These are phyloP conservation scores for Endoconidiophora laricicola DNA, from an alignment of 2,329 filamentous ascomycete genomes.

Conservation along the genomic window DNA sequence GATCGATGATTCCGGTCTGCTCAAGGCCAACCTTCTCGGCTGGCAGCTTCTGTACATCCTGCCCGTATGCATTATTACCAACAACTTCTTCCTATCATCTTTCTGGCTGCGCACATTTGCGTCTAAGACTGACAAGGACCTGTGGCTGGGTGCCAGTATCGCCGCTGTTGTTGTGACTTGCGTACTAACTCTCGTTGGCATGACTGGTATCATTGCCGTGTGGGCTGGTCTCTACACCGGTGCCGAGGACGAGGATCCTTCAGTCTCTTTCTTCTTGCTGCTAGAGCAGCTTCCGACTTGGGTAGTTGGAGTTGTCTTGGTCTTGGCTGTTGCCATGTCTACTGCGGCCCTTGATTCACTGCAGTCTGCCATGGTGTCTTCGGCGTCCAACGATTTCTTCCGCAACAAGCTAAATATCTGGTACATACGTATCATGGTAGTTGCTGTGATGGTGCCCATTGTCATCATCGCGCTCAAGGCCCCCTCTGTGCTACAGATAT, in stretches of 20 bases:
- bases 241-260: constrained; percentile 39
- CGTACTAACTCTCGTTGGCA: constrained; percentile 57
- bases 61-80: constrained; percentile 63
- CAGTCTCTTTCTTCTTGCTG: constrained; percentile 59
- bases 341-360: constrained; percentile 67
- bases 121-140: constrained; percentile 60
- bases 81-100: constrained; percentile 72
- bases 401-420: constrained; percentile 64
- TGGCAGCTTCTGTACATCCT: constrained; percentile 81
- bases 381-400: constrained; percentile 70
- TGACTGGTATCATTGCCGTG: constrained; percentile 55
- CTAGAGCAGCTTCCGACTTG: constrained; percentile 56
- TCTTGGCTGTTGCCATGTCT: constrained; percentile 64
- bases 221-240: constrained; percentile 60
- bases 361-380: constrained; percentile 73
- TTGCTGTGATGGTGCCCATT: constrained; percentile 57
- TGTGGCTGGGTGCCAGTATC: constrained; percentile 56
- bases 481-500: constrained; percentile 63
- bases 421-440: constrained; percentile 51
- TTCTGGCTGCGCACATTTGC: constrained; percentile 78
- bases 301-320: constrained; percentile 67
- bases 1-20: constrained; percentile 50
- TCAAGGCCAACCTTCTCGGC: constrained; percentile 53
- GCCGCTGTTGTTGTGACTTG: constrained; percentile 48
- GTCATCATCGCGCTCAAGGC: constrained; percentile 59